Conservation (phyloP, 352 stramenopile species). For the Blastocystis sp. region DNA sequence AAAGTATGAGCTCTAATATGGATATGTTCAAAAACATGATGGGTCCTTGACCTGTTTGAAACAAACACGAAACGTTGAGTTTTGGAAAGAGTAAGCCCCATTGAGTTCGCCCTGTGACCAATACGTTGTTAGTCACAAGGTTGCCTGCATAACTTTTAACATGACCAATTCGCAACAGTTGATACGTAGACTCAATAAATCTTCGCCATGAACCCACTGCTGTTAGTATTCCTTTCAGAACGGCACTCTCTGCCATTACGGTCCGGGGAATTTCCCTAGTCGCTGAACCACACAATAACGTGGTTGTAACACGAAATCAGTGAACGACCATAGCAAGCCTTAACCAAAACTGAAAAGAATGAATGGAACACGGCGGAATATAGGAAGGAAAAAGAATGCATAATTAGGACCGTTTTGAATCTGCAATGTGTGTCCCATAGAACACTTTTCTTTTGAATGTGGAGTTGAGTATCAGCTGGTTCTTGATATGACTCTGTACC, state of each 20-base stretch:
- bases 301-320: not conserved
- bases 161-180: conserved; percentile 53
- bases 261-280: conserved; percentile 67
- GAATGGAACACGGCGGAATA: not conserved
- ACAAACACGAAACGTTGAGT: conserved; percentile 17
- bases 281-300: not conserved
- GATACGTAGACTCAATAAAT: conserved; percentile 59
- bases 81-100: conserved; percentile 65
- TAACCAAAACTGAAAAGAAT: conserved; percentile 57
- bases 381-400: not conserved
- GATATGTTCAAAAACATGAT: conserved; percentile 68
- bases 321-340: conserved; percentile 63
- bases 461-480: not conserved
- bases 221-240: conserved; percentile 62
- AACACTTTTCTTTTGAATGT: too few relatives aligned
- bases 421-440: too few relatives aligned
- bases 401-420: too few relatives aligned
- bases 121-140: not conserved
- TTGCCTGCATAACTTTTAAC: conserved; percentile 60
- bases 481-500: not conserved
- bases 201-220: conserved; percentile 30
- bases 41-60: not conserved
- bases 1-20: conserved; percentile 70
- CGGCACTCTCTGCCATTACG: conserved; percentile 60
- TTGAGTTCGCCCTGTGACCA: conserved; percentile 48